Evolutionary conservation across 495 filamentous ascomycete genomes (phyloP).

Genomic region (Penicillium daleae): DNA sequence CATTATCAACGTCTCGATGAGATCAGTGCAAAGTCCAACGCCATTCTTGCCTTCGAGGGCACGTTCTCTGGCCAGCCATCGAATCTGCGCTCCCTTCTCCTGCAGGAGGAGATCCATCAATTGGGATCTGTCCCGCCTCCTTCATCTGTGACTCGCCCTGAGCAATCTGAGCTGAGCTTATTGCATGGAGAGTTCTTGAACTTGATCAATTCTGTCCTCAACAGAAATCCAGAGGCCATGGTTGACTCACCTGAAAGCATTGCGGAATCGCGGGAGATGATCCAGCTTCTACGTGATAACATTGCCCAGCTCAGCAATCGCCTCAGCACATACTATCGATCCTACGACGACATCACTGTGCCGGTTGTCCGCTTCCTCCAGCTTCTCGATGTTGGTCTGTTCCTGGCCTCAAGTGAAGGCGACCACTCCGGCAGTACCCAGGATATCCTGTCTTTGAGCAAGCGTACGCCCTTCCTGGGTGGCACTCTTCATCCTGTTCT

Average conservation of each 20-base stretch:
- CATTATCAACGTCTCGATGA: conserved; percentile 58
- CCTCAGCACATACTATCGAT: conserved; percentile 66
- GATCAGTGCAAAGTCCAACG: conserved; percentile 59
- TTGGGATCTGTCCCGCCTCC: conserved; percentile 65
- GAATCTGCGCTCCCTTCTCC: conserved; percentile 62
- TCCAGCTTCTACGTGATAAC: conserved; percentile 69
- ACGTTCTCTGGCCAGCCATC: conserved; percentile 67
- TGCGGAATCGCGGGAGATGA: conserved; percentile 32
- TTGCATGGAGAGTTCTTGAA: conserved; percentile 83
- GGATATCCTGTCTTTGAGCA: conserved; percentile 46
- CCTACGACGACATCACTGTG: conserved; percentile 81
- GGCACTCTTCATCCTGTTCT: conserved; percentile 41
- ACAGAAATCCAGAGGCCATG: conserved; percentile 54
- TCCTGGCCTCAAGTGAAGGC: conserved; percentile 50
- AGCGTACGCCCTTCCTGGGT: conserved; percentile 66
- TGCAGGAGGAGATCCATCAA: conserved; percentile 59
- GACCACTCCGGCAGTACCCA: conserved; percentile 26
- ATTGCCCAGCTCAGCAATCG: conserved; percentile 68
- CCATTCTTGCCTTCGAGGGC: conserved; percentile 66
- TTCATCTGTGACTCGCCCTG: conserved; percentile 74
- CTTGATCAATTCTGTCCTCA: conserved; percentile 66
- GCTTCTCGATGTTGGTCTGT: conserved; percentile 76
- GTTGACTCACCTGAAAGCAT: conserved; percentile 26
- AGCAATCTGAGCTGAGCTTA: conserved; percentile 63
- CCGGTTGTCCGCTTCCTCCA: conserved; percentile 82